A percentile compares a stretch with the other conserved stretches of the same genome.
Conservation (phyloP, 768 basidiomycete genomes). For the Clitopilus passeckerianus region DNA sequence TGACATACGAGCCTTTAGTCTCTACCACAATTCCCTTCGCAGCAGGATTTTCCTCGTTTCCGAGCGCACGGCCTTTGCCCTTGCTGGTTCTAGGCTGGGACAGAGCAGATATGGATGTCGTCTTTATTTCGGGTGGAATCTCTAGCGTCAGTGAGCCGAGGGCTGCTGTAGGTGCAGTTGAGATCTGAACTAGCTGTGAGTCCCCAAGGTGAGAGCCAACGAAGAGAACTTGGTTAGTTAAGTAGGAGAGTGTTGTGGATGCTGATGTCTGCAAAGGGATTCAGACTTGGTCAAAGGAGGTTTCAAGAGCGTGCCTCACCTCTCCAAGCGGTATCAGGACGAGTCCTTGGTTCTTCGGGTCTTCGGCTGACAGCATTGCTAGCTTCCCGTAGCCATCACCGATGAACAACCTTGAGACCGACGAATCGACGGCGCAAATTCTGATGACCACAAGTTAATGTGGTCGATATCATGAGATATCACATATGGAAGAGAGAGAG, state of each 20-base stretch:
- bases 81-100: slow-evolving; percentile 24
- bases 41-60: slow-evolving; percentile 20
- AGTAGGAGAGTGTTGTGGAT: slow-evolving; percentile 64
- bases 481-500: not conserved
- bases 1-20: slow-evolving; percentile 51
- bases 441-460: slow-evolving; percentile 21
- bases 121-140: slow-evolving; percentile 43
- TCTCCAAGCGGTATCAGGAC: slow-evolving; percentile 67
- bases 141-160: slow-evolving; percentile 40
- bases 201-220: slow-evolving; percentile 81
- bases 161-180: slow-evolving; percentile 34
- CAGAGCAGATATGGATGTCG: slow-evolving; percentile 31
- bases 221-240: slow-evolving; percentile 66
- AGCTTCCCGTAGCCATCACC: slow-evolving; percentile 72
- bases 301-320: slow-evolving; percentile 31
- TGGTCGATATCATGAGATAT: not conserved
- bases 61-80: slow-evolving; percentile 30
- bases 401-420: slow-evolving; percentile 46
- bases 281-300: not conserved
- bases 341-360: slow-evolving; percentile 35
- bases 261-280: slow-evolving; percentile 54
- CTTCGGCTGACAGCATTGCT: slow-evolving; percentile 55
- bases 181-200: slow-evolving; percentile 70
- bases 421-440: slow-evolving; percentile 46
- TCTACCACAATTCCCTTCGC: slow-evolving; percentile 44